Base-by-base conservation (phyloP, 108 stramenopile species). In the Seminavis robusta region DNA sequence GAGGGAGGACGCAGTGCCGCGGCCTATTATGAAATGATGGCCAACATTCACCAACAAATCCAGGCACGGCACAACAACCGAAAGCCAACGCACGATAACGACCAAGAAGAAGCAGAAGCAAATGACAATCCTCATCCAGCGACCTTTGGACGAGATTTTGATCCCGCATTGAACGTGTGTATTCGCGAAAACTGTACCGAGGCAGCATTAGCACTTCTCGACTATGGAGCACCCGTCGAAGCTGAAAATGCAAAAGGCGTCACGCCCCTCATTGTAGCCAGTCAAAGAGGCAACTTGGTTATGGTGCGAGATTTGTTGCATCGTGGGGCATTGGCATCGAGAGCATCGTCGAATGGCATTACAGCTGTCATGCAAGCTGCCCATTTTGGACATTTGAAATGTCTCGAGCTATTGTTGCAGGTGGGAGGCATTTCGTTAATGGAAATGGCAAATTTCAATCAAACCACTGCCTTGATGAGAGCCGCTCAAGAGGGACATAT, bases 381-480 rank as follows among this genome's bases (percentile, higher is more conserved):
- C 19, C 90, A 91, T 43, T 89, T 89, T 67, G 92, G 90, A 27
- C 79, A 80, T 41, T 56, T 74, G 0, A 37, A 50, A 10, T 77
- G 88, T 11, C 84, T 89, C 7, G 53, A 74, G 41, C 73, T 80
- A 10, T 55, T 94, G 5, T 41, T 94, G n/a, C 70, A 40, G 76
- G n/a, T n/a, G n/a, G n/a, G n/a, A n/a, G 76, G n/a, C 50, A 10
- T 65, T 13, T 80, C 87, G 20, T 46, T 51, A 27, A 63, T 90
- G 11, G 88, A 94, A 51, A 49, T 73, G 42, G 69, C 83, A 15
- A 94, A 91, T 67, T 46, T 78, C 29, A 87, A 91, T 39, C 78
- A 87, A 26, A 91, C 90, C 7, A 94, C 92, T n/a, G 83, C 90
- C 0, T 65, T 94, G 8, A 94, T 94, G 92, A 66, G 89, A 16